Evolutionary conservation across 2,329 filamentous ascomycete genomes (phyloP).

Genomic region (Hypomyces rosellus): DNA sequence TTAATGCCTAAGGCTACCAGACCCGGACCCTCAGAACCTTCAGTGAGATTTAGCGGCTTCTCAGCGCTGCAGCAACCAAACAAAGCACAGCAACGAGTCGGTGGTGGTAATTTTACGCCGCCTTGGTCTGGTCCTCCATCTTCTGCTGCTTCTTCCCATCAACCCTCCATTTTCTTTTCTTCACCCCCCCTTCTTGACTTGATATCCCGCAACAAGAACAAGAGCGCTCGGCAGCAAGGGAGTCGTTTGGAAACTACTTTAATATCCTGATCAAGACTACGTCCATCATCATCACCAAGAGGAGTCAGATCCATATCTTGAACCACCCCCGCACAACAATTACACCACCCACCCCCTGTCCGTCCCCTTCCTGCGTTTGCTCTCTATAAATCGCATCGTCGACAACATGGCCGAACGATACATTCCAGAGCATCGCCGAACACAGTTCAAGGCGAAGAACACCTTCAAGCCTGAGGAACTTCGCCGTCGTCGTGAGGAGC

Average conservation of each 20-base stretch:
- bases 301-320: slow-evolving; percentile 6
- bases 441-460: slow-evolving; percentile 99
- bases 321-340: slow-evolving; percentile 22
- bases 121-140: not conserved
- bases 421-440: slow-evolving; percentile 98
- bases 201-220: too few species aligned
- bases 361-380: not conserved
- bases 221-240: not conserved
- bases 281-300: not conserved
- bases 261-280: not conserved
- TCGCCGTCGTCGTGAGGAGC: slow-evolving; percentile 94
- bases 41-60: slow-evolving; percentile 8
- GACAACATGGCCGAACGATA: slow-evolving; percentile 92
- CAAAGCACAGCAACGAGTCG: not conserved
- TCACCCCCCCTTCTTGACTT: not conserved
- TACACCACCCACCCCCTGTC: not conserved
- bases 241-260: slow-evolving; percentile 4
- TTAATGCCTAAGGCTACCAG: slow-evolving; percentile 11
- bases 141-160: slow-evolving; percentile 1
- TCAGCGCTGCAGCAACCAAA: slow-evolving; percentile 9
- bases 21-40: not conserved
- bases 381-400: slow-evolving; percentile 22
- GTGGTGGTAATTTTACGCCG: slow-evolving; percentile 9
- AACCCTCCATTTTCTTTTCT: slow-evolving; percentile 7
- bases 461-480: slow-evolving; percentile 99